Conservation (phyloP, 345 rosid genomes). For the Syzygium jambos region DNA sequence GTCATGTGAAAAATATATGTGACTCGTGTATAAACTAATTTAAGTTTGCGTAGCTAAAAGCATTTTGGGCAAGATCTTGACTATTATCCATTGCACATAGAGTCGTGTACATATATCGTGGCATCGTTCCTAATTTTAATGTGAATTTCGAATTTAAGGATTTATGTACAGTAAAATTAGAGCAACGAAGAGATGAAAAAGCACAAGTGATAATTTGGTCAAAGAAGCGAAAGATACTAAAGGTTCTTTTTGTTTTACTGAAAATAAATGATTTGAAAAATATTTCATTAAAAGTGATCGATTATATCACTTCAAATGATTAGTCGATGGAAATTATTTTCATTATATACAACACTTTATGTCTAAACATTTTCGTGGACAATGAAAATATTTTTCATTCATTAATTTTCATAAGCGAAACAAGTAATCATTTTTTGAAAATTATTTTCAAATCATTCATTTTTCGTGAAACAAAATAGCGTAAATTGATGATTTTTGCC, state of each 20-base stretch:
- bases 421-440: too few relatives aligned
- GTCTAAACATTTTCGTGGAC: too few relatives aligned
- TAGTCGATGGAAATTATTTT: too few relatives aligned
- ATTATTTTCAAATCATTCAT: too few relatives aligned
- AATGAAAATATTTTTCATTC: too few relatives aligned
- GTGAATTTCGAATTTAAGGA: background rate
- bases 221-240: background rate
- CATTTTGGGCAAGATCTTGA: background rate
- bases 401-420: too few relatives aligned
- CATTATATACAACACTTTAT: too few relatives aligned
- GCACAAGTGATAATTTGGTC: fast-evolving
- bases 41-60: background rate
- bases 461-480: too few relatives aligned
- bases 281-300: too few relatives aligned
- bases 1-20: background rate
- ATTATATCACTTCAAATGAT: too few relatives aligned
- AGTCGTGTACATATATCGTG: background rate
- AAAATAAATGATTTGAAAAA: too few relatives aligned
- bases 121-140: background rate
- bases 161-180: background rate
- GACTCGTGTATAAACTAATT: background rate
- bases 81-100: background rate
- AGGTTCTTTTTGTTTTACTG: background rate
- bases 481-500: background rate
- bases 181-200: fast-evolving